These are phyloP conservation scores for Caryopteris hybrid DNA, from an alignment of 305 asterid species.

Conservation along the genomic window DNA sequence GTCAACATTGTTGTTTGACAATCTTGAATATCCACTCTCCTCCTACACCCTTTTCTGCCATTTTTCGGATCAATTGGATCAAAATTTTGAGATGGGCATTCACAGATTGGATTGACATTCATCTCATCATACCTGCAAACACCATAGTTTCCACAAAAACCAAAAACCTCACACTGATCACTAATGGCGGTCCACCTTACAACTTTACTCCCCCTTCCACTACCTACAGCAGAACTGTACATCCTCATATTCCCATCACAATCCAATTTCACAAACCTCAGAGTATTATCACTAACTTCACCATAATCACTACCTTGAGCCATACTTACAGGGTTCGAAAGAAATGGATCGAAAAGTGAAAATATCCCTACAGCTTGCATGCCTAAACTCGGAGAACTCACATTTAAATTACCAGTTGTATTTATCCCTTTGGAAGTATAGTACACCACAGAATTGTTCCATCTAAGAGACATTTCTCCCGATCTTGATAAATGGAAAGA, in stretches of 20 bases:
- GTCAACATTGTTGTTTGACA: conserved; percentile 47
- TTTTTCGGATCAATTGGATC: not conserved
- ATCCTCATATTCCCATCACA: conserved; percentile 78
- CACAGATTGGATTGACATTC: conserved; percentile 35
- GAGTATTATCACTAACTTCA: conserved; percentile 24
- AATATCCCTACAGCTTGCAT: conserved; percentile 49
- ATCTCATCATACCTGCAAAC: conserved; percentile 51
- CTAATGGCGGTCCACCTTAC: conserved; percentile 66
- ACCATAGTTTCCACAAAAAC: conserved; percentile 72
- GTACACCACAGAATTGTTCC: conserved; percentile 49
- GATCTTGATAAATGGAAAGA: conserved; percentile 34
- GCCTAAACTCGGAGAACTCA: conserved; percentile 52
- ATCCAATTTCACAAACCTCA: conserved; percentile 65
- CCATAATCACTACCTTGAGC: conserved; percentile 60
- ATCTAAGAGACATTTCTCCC: conserved; percentile 44
- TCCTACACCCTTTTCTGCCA: not conserved
- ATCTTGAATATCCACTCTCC: conserved; percentile 34
- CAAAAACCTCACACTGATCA: conserved; percentile 69
- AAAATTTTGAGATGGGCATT: not conserved
- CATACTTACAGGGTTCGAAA: conserved; percentile 32
- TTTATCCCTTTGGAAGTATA: conserved; percentile 40
- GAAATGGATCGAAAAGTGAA: conserved; percentile 38
- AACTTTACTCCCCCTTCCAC: conserved; percentile 32
- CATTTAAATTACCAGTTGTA: conserved; percentile 22
- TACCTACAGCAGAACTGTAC: conserved; percentile 44